Base-by-base conservation (phyloP, 139 green algal genomes). In the Chlamydomonas sphaeroides region DNA sequence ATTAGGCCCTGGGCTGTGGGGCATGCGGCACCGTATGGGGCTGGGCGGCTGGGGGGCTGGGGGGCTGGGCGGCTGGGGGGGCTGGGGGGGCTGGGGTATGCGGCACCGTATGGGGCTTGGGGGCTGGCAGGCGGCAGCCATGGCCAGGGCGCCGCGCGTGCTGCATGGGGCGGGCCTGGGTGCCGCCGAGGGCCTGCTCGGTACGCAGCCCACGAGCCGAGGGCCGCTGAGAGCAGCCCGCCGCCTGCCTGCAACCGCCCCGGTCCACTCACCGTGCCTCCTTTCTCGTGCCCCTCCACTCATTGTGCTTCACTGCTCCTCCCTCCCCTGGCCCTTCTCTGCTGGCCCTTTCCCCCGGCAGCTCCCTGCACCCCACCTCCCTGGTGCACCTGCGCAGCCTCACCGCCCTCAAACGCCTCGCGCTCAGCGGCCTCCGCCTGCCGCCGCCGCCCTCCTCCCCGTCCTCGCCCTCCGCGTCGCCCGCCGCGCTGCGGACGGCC, bases 321-420 rank as follows among this genome's bases (percentile, higher is more conserved):
- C 61, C 4, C n/a, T 32, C 67, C 67, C 11, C 30, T 20, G 17
- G 41, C 8, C 33, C 35, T 48, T 15, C n/a, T n/a, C n/a, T n/a
- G n/a, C n/a, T n/a, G n/a, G n/a, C n/a, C n/a, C n/a, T n/a, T n/a
- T n/a, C n/a, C n/a, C n/a, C n/a, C n/a, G n/a, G 8, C 39, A 80
- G 72, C 28, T 59, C 56, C 2, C 57, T 80, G 2, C 53, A 80
- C 30, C 72, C 72, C 7, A 69, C 56, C 36, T 68, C 72, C 14
- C 72, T 80, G 32, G 38, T 80, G 1, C 72, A 80, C 36, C 39
- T 80, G 30, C 56, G 72, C 4, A 56, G 56, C 30, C 57, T 80
- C 21, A 80, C 72, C 2, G 72, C 28, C 4, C 53, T 80, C 14
- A 80, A 38, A 26, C 72, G 56, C 1, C 72, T 80, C 0, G 39